These are phyloP conservation scores for Dillenia turbinata DNA, from an alignment of 164 flowering plant genomes.

Conservation along the genomic window DNA sequence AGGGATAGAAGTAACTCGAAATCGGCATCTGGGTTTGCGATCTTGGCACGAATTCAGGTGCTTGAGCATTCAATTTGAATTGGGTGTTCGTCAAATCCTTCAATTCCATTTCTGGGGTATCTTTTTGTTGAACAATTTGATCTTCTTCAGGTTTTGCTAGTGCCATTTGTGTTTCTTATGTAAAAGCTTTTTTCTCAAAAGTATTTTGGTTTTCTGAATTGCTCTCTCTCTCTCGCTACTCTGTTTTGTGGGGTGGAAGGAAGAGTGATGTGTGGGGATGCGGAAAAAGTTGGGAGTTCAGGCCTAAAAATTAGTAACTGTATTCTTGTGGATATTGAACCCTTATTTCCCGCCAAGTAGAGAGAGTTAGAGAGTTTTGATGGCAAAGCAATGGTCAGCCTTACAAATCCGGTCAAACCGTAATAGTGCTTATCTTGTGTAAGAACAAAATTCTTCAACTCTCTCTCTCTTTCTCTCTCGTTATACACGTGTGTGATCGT, in stretches of 20 bases:
- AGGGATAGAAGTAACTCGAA: constrained; percentile 69
- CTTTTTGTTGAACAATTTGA: constrained; percentile 11
- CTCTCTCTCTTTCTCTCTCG: too few species aligned
- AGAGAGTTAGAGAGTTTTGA: too few species aligned
- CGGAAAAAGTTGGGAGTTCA: background rate
- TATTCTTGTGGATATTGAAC: constrained; percentile 16
- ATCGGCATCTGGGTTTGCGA: constrained; percentile 52
- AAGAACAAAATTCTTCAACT: too few species aligned
- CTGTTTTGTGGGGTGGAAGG: background rate
- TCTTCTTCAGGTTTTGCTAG: constrained; percentile 26
- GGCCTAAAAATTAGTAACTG: constrained; percentile 33
- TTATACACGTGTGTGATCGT: too few species aligned
- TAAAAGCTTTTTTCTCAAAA: background rate
- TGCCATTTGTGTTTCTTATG: constrained; percentile 18
- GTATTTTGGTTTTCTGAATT: too few species aligned
- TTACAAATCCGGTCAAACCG: too few species aligned
- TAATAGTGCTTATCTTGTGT: too few species aligned
- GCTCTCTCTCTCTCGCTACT: constrained; percentile 5
- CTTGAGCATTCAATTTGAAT: constrained; percentile 87
- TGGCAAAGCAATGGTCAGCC: too few species aligned
- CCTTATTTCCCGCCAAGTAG: constrained; percentile 37
- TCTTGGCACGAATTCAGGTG: constrained; percentile 90
- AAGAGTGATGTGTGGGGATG: background rate
- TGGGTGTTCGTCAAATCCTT: constrained; percentile 11
- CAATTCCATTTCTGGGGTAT: constrained; percentile 12